phyloP scores from a whole-genome alignment of 345 rosid species.

The Schrenkiella parvula region DNA sequence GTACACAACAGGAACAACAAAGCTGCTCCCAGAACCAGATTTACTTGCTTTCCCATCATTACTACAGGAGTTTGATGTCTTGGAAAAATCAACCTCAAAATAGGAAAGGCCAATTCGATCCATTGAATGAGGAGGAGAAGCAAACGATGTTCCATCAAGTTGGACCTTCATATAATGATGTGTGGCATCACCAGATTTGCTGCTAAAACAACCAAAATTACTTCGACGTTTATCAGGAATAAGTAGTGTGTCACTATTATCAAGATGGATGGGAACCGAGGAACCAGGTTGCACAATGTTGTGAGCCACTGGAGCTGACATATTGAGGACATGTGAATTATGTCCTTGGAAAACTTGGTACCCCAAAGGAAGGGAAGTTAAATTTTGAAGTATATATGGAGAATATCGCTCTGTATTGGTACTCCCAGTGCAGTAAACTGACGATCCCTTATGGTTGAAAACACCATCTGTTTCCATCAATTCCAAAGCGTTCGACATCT shows the following conservation, averaged over 20 bases:
- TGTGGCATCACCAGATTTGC: conserved; percentile 55
- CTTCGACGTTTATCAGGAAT: conserved; percentile 45
- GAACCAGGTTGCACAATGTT: conserved; percentile 62
- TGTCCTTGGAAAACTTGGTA: conserved; percentile 63
- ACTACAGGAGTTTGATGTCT: conserved; percentile 37
- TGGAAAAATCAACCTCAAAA: conserved; percentile 88
- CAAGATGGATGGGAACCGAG: conserved; percentile 66
- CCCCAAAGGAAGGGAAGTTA: conserved; percentile 72
- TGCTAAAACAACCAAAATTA: conserved; percentile 56
- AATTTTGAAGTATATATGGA: conserved; percentile 86
- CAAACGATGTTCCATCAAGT: conserved; percentile 71
- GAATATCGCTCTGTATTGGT: conserved; percentile 58
- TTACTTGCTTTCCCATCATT: conserved; percentile 40
- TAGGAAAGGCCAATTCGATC: conserved; percentile 81
- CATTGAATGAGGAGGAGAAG: conserved; percentile 83
- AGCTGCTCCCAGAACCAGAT: conserved; percentile 42
- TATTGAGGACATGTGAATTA: conserved; percentile 39
- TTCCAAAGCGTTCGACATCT: conserved; percentile 70
- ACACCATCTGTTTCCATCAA: conserved; percentile 36
- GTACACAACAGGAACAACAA: conserved; percentile 78
- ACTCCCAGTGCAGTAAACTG: conserved; percentile 38
- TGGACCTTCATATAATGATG: conserved; percentile 76
- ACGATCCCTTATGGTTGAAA: conserved; percentile 38
- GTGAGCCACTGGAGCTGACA: conserved; percentile 44
- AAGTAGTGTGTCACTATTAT: conserved; percentile 57